These are phyloP conservation scores for Didymella glomerata DNA, from an alignment of 2,329 filamentous ascomycete genomes.

Conservation along the genomic window DNA sequence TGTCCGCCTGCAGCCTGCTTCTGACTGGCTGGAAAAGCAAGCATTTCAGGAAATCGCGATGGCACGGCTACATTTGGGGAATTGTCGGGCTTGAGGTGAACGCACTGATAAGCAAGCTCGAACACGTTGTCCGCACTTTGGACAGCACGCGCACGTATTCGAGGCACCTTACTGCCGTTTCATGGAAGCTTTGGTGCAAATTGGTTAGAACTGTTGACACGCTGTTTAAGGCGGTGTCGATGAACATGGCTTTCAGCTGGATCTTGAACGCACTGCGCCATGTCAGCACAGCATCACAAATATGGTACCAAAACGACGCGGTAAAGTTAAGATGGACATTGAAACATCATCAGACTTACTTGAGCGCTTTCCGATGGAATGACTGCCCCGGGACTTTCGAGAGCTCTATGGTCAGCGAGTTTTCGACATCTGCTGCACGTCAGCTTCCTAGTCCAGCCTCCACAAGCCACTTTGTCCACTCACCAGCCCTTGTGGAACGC, in stretches of 20 bases:
- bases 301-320: not conserved
- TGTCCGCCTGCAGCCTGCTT: slow-evolving; percentile 13
- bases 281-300: slow-evolving; percentile 16
- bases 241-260: slow-evolving; percentile 84
- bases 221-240: slow-evolving; percentile 81
- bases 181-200: slow-evolving; percentile 75
- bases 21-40: slow-evolving; percentile 26
- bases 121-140: slow-evolving; percentile 62
- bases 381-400: slow-evolving; percentile 75
- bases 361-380: slow-evolving; percentile 80
- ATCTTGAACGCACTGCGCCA: slow-evolving; percentile 73
- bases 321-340: not conserved
- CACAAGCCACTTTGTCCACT: slow-evolving; percentile 15
- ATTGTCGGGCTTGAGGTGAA: slow-evolving; percentile 23
- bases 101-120: slow-evolving; percentile 68
- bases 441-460: slow-evolving; percentile 16
- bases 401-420: slow-evolving; percentile 82
- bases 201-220: slow-evolving; percentile 74
- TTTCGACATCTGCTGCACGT: slow-evolving; percentile 61
- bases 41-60: slow-evolving; percentile 22
- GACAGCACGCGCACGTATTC: slow-evolving; percentile 69
- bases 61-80: slow-evolving; percentile 19
- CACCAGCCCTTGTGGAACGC: slow-evolving; percentile 61
- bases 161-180: slow-evolving; percentile 79
- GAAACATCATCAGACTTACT: slow-evolving; percentile 56